Base-by-base conservation (phyloP, 2,329 filamentous ascomycete species). In the Trichoderma sp. region DNA sequence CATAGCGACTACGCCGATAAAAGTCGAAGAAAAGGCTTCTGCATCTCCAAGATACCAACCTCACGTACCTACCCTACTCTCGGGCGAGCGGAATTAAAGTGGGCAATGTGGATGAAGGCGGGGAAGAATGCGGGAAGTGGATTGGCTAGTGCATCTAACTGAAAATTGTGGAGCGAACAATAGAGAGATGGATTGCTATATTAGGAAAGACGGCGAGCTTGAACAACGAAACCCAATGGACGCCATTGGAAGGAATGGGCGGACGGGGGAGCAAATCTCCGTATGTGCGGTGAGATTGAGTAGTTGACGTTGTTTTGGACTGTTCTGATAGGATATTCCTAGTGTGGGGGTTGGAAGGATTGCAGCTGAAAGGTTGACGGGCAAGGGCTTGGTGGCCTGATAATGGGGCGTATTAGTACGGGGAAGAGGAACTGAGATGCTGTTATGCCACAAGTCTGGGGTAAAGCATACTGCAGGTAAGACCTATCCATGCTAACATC, bases 31-130 rank as follows among this genome's bases (percentile, higher is more conserved):
- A n/a, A n/a, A 43, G 40, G 8, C 7, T 7, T 43, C 7, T 3
- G 7, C 40, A 2, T 19, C 1, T 43, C 14, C 16, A 7, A 43
- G n/a, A 63, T 35, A 14, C 33, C 10, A 3, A 35, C 33, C 33
- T 35, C 33, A 35, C 33, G 33, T 35, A 35, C 11, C 8, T 31
- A 31, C 29, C 29, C 29, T 21, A 11, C 60, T 53, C 60, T 63
- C 60, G 60, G 60, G 47, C 60, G 31, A 53, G n/a, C 60, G 60
- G 60, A 63, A 37, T 29, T 35, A 53, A 37, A 63, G 60, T 63
- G 31, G 60, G 33, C 14, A 2, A 3, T 35, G 60, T 53, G 60
- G 60, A 24, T 21, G 29, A 63, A 27, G 27, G 47, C 21, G 47
- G 47, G 60, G 40, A 4, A 13, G 13, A 37, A 19, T 29, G 31